Conservation (phyloP, 495 filamentous ascomycete species). For the Penicillium manginii region DNA sequence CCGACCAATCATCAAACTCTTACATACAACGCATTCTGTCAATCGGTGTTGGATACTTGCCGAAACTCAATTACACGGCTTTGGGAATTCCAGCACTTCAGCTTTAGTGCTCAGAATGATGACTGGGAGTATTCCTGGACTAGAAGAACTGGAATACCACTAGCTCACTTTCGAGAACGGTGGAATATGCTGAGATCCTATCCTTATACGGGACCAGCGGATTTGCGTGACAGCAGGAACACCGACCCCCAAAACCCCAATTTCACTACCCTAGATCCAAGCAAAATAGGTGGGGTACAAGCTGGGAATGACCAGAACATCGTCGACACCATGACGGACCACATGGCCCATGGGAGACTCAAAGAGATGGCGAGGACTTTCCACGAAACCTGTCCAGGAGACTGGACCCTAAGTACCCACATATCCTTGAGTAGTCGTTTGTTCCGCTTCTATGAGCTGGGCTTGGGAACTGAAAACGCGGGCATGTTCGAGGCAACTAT, state of each 20-base stretch:
- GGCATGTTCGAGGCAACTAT: background rate
- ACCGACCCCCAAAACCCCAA: background rate
- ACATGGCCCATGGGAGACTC: background rate
- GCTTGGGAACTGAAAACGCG: background rate
- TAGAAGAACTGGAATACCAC: constrained; percentile 6
- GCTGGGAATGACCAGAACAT: background rate
- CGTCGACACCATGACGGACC: background rate
- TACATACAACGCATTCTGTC: background rate
- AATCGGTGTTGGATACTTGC: background rate
- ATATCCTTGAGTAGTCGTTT: background rate
- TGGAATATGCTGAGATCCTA: background rate
- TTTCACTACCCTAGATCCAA: background rate
- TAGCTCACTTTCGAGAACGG: constrained; percentile 4
- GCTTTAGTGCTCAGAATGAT: constrained; percentile 8
- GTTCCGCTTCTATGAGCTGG: background rate
- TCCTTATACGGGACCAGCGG: background rate
- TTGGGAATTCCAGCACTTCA: constrained; percentile 7
- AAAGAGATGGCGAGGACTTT: constrained; percentile 7
- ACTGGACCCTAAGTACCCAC: background rate
- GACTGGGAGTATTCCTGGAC: constrained; percentile 11
- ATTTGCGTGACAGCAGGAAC: background rate
- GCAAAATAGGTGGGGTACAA: background rate
- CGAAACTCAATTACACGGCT: background rate
- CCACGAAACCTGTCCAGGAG: constrained; percentile 2
- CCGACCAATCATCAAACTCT: background rate